phyloP scores from a whole-genome alignment of 83 land plant species.

The Diphasiastrum complanatum region DNA sequence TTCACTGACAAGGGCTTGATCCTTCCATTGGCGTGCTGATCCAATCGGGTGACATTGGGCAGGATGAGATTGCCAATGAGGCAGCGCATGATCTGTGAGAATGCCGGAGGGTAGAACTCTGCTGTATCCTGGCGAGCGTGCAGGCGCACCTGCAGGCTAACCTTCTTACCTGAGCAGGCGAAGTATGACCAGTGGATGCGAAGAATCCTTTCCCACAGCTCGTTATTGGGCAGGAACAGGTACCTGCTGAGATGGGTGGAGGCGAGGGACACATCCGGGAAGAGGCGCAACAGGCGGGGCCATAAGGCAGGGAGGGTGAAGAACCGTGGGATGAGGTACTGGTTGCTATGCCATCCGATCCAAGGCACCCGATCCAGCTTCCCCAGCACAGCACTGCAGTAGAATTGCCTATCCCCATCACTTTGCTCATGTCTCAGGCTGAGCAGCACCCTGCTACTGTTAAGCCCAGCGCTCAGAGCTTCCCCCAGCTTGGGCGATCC shows the following conservation, averaged over 20 bases:
- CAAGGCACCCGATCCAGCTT: constrained; percentile 20
- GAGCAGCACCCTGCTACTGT: constrained; percentile 8
- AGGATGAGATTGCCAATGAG: not conserved
- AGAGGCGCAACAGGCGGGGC: constrained; percentile 4
- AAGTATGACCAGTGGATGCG: constrained; percentile 18
- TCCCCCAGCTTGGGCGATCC: constrained; percentile 16
- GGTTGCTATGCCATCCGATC: constrained; percentile 28
- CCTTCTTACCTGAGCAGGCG: not conserved
- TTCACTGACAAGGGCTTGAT: not conserved
- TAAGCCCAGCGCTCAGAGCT: not conserved
- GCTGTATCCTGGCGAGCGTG: not conserved
- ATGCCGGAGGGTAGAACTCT: not conserved
- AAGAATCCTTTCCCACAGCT: constrained; percentile 16
- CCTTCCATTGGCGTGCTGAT: not conserved
- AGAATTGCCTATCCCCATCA: constrained; percentile 15
- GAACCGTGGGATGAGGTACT: constrained; percentile 29
- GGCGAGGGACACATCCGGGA: constrained; percentile 19
- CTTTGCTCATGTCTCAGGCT: constrained; percentile 21
- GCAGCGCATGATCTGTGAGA: constrained; percentile 6
- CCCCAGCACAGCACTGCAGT: constrained; percentile 15
- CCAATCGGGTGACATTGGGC: not conserved
- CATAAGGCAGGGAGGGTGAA: constrained; percentile 18
- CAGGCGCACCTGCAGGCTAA: constrained; percentile 24
- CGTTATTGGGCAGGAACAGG: constrained; percentile 16
- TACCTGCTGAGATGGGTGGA: constrained; percentile 18